A percentile compares a stretch with the other conserved stretches of the same genome.
phyloP scores from a whole-genome alignment of 768 basidiomycete genomes.

The Lentinula guzmanii region DNA sequence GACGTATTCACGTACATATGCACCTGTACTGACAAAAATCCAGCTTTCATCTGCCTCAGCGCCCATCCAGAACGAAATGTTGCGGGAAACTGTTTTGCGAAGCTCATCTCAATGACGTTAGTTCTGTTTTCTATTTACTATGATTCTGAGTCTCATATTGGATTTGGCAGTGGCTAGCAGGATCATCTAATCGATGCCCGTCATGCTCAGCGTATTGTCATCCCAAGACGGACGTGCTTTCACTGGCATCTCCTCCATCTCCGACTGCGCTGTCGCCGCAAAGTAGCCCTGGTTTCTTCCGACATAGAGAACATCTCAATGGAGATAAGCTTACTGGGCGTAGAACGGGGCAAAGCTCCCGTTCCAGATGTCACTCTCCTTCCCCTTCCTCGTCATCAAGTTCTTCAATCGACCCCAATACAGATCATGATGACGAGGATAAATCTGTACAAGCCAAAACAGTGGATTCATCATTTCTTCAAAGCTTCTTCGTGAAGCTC shows the following conservation, averaged over 20 bases:
- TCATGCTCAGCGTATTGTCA: background rate
- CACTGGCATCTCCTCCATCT: background rate
- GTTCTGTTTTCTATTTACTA: background rate
- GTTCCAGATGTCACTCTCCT: background rate
- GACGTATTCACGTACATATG: background rate
- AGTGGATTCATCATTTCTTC: background rate
- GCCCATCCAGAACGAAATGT: slow-evolving; percentile 1
- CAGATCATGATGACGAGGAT: background rate
- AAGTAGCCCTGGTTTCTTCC: background rate
- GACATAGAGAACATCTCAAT: background rate
- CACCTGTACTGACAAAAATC: background rate
- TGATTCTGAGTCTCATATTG: background rate
- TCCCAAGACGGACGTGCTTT: background rate
- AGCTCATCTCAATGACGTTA: background rate
- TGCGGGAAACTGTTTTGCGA: slow-evolving; percentile 4
- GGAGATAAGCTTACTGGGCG: background rate
- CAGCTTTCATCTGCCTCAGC: background rate
- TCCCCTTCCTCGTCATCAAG: background rate
- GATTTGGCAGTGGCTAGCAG: background rate
- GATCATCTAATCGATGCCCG: background rate
- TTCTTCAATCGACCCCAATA: background rate
- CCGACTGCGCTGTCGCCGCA: background rate
- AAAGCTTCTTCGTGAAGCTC: background rate
- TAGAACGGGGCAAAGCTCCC: background rate
- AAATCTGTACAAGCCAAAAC: background rate